phyloP scores from a whole-genome alignment of 1,139 yeast genomes.

The Nakaseomyces glabratus region DNA sequence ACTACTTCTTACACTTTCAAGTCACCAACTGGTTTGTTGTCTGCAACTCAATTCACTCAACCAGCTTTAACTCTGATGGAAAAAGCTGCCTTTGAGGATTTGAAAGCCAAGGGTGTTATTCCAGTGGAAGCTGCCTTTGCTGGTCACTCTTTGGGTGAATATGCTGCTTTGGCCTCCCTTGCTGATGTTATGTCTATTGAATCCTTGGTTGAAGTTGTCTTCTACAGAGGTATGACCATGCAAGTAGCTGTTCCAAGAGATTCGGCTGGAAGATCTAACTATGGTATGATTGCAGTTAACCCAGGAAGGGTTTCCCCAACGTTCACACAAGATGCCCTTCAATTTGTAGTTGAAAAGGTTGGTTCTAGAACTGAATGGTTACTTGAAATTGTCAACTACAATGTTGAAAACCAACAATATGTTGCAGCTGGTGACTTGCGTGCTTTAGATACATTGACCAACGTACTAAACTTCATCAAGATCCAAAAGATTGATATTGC shows the following conservation, averaged over 20 bases:
- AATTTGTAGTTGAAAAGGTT: constrained; percentile 90
- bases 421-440: constrained; percentile 98
- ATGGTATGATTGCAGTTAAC: constrained; percentile 98
- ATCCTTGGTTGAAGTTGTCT: constrained; percentile 93
- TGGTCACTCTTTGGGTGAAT: constrained; percentile 98
- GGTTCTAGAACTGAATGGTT: constrained; percentile 81
- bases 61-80: constrained; percentile 99
- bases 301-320: constrained; percentile 88
- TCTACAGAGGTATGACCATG: constrained; percentile 99
- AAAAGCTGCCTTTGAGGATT: constrained; percentile 97
- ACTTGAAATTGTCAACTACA: constrained; percentile 94
- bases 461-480: constrained; percentile 87
- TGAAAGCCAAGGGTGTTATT: constrained; percentile 90
- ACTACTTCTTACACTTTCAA: constrained; percentile 82
- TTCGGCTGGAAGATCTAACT: constrained; percentile 86
- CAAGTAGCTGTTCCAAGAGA: constrained; percentile 99
- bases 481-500: constrained; percentile 89
- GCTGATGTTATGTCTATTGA: constrained; percentile 99
- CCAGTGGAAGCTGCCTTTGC: constrained; percentile 93
- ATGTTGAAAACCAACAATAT: constrained; percentile 96
- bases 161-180: constrained; percentile 91
- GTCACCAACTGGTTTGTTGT: constrained; percentile 89
- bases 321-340: constrained; percentile 84
- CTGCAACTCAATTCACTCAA: constrained; percentile 98
- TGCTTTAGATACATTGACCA: constrained; percentile 85